Evolutionary conservation across 306 rosid species (phyloP).

Genomic region (Luffa aegyptiaca): DNA sequence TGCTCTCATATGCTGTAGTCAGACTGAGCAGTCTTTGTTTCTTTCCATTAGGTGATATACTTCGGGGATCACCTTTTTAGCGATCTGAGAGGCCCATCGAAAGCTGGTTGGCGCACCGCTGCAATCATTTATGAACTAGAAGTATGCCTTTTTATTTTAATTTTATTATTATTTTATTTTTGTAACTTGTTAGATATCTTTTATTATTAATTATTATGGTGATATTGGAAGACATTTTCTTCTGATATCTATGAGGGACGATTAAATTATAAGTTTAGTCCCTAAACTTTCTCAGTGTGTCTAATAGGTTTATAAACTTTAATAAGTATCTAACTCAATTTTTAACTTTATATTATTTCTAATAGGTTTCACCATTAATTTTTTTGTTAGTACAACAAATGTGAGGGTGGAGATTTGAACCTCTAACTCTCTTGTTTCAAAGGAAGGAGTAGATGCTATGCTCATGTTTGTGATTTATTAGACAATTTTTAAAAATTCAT

Average conservation of each 20-base stretch:
- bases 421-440: no score
- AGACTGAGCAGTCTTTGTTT: neutral
- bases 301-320: neutral
- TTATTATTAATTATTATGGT: neutral
- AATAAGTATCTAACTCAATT: no score
- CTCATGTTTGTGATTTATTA: no score
- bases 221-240: neutral
- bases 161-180: neutral
- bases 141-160: constrained; percentile 24
- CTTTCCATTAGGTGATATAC: constrained; percentile 69
- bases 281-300: neutral
- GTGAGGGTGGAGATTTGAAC: no score
- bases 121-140: constrained; percentile 91
- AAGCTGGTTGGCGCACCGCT: constrained; percentile 99
- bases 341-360: no score
- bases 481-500: no score
- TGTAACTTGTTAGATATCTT: constrained; percentile 5
- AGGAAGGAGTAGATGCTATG: neutral
- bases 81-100: constrained; percentile 91
- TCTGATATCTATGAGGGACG: neutral
- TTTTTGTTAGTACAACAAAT: no score
- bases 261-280: no score
- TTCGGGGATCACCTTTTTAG: constrained; percentile 97
- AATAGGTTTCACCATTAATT: no score
- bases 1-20: neutral